Evolutionary conservation across 345 rosid species (phyloP).

Genomic region (Brassica nigra): DNA sequence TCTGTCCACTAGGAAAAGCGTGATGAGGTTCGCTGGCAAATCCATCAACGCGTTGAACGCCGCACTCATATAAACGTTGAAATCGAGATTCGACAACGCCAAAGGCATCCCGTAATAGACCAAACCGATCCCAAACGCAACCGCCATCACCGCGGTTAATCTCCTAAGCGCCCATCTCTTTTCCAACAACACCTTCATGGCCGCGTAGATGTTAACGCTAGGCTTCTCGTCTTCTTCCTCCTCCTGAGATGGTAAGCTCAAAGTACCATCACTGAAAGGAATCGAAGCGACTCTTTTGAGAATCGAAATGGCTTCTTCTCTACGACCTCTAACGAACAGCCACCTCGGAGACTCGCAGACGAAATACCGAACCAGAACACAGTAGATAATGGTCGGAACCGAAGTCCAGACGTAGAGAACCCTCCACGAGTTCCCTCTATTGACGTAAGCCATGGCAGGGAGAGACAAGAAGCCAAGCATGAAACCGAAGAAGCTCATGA

Average conservation of each 20-base stretch:
- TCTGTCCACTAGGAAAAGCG: conserved; percentile 48
- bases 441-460: conserved; percentile 46
- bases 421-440: conserved; percentile 52
- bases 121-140: conserved; percentile 64
- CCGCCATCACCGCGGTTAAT: conserved; percentile 42
- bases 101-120: conserved; percentile 80
- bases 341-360: conserved; percentile 62
- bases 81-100: conserved; percentile 51
- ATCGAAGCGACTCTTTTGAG: conserved; percentile 48
- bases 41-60: conserved; percentile 66
- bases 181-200: conserved; percentile 47
- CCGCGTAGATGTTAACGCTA: conserved; percentile 46
- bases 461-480: conserved; percentile 54
- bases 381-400: conserved; percentile 45
- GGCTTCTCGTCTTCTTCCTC: conserved; percentile 33
- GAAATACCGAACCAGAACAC: conserved; percentile 36
- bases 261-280: conserved; percentile 18
- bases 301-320: conserved; percentile 54
- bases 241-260: conserved; percentile 29
- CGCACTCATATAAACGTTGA: conserved; percentile 64
- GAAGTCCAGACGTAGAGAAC: conserved; percentile 53
- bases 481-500: conserved; percentile 48
- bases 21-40: conserved; percentile 56
- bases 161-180: conserved; percentile 59
- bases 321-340: conserved; percentile 54